phyloP scores from a whole-genome alignment of 805 yeast genomes.

The Suhomyces canberraensis region DNA sequence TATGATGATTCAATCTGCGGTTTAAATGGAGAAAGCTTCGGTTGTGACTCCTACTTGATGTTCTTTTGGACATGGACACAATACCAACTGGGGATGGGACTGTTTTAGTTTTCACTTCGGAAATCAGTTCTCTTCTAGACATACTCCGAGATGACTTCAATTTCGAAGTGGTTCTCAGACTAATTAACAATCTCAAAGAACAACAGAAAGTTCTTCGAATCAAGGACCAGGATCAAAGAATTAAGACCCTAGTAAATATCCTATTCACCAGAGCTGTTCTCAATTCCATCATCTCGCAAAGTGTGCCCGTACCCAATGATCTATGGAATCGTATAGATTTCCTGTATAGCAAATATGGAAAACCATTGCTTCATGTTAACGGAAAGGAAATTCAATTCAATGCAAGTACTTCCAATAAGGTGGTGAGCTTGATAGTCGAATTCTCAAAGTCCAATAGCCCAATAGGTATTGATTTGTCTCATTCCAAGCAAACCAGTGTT shows the following conservation, averaged over 20 bases:
- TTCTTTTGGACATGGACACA: too few relatives aligned
- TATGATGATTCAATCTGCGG: too few relatives aligned
- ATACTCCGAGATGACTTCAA: conserved; percentile 30
- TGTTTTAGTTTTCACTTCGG: conserved; percentile 12
- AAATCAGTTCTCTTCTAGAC: conserved; percentile 7
- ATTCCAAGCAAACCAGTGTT: conserved; percentile 24
- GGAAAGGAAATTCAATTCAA: conserved; percentile 42
- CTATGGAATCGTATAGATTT: conserved; percentile 27
- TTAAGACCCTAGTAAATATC: conserved; percentile 41
- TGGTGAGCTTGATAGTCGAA: conserved; percentile 45
- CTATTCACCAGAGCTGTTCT: conserved; percentile 45
- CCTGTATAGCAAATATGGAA: conserved; percentile 46
- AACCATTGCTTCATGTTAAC: conserved; percentile 43
- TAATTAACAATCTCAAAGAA: conserved; percentile 34
- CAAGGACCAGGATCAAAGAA: conserved; percentile 31
- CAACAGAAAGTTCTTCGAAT: conserved; percentile 43
- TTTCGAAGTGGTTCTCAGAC: conserved; percentile 50
- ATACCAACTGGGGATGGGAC: too few relatives aligned
- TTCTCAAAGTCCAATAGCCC: conserved; percentile 17
- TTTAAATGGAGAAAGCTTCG: too few relatives aligned
- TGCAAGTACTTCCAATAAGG: conserved; percentile 55
- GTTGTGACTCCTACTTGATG: too few relatives aligned
- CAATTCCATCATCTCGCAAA: conserved; percentile 21
- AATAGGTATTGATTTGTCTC: conserved; percentile 40
- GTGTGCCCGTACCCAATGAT: conserved; percentile 11